Conservation (phyloP, 495 filamentous ascomycete species). For the Lepidopterella palustris region DNA sequence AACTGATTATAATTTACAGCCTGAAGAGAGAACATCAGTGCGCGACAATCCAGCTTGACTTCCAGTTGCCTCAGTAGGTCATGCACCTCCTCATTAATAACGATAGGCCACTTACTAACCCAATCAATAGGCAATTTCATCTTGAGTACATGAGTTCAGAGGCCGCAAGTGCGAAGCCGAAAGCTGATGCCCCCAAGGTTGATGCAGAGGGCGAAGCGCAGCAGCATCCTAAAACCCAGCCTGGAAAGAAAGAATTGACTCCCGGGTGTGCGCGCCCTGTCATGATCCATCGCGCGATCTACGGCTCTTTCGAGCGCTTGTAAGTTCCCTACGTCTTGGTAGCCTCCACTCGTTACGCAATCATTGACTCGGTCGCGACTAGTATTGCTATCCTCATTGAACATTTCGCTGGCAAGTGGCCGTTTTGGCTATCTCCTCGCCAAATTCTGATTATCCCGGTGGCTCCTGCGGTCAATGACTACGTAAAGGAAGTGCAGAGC, state of each 20-base stretch:
- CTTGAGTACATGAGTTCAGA: constrained; percentile 76
- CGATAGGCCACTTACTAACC: no score
- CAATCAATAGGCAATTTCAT: no score
- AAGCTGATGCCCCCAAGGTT: constrained; percentile 33
- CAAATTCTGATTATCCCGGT: constrained; percentile 91
- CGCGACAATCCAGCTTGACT: constrained; percentile 96
- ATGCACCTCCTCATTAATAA: no score
- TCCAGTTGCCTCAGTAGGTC: constrained; percentile 82
- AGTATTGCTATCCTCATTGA: constrained; percentile 75
- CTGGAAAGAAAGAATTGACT: constrained; percentile 44
- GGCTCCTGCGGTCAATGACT: constrained; percentile 75
- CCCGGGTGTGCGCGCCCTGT: constrained; percentile 83
- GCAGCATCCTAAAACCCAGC: constrained; percentile 22
- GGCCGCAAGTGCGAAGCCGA: constrained; percentile 30
- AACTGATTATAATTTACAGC: no score
- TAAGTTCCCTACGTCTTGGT: constrained; percentile 40
- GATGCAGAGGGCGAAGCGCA: constrained; percentile 26
- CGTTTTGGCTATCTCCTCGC: constrained; percentile 92
- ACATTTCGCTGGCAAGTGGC: constrained; percentile 97
- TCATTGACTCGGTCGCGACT: no score
- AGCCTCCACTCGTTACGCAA: background rate
- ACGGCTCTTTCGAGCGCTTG: constrained; percentile 92
- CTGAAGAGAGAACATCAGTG: constrained; percentile 69
- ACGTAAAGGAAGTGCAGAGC: constrained; percentile 73
- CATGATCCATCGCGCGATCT: constrained; percentile 94